phyloP scores from a whole-genome alignment of 805 yeast genomes.

The Candida vartiovaarae region DNA sequence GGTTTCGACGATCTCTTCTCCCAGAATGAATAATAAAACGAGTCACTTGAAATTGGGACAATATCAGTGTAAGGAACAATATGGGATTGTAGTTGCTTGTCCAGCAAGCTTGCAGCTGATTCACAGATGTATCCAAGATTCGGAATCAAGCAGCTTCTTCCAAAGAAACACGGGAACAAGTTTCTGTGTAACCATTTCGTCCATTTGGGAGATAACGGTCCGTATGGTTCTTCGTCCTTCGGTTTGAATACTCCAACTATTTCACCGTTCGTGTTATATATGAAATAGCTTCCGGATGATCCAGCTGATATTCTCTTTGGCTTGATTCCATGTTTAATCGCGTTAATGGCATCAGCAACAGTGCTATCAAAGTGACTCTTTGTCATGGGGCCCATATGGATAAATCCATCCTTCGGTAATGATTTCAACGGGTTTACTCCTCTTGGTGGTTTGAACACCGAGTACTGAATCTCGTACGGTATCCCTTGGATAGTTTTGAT shows the following conservation, averaged over 20 bases:
- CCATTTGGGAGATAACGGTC: constrained; percentile 74
- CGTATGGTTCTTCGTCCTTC: constrained; percentile 76
- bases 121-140: constrained; percentile 68
- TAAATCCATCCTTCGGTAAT: constrained; percentile 25
- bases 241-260: constrained; percentile 66
- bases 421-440: constrained; percentile 21
- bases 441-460: constrained; percentile 43
- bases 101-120: constrained; percentile 63
- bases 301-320: constrained; percentile 57
- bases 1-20: constrained; percentile 28
- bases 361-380: constrained; percentile 29
- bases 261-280: constrained; percentile 29
- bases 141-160: constrained; percentile 65
- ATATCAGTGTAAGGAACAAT: constrained; percentile 65
- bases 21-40: constrained; percentile 42
- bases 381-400: constrained; percentile 23
- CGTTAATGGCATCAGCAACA: constrained; percentile 36
- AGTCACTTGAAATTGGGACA: constrained; percentile 27
- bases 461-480: constrained; percentile 43
- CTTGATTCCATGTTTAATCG: constrained; percentile 38
- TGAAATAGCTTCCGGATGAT: constrained; percentile 65
- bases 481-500: constrained; percentile 11
- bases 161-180: constrained; percentile 71
- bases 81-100: constrained; percentile 47
- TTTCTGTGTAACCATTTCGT: constrained; percentile 73